Percentiles rank a stretch among this genome's conserved stretches.
Evolutionary conservation across 2,329 filamentous ascomycete genomes (phyloP).

Genomic region (Fusarium poae): DNA sequence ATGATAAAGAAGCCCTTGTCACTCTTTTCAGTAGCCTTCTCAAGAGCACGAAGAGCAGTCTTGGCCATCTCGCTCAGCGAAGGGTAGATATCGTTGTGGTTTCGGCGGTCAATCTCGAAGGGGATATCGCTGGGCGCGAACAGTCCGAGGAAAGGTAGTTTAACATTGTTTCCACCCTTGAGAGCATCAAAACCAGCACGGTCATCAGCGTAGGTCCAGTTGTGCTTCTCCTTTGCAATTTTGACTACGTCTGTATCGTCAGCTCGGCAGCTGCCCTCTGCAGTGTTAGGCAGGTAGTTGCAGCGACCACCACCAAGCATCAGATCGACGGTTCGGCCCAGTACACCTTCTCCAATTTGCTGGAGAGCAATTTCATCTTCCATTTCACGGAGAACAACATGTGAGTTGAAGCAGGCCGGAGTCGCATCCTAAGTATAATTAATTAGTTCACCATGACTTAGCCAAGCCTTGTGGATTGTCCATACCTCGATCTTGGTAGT

Average conservation of each 20-base stretch:
- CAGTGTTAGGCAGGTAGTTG: slow-evolving; percentile 89
- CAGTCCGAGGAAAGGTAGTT: slow-evolving; percentile 87
- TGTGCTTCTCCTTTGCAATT: slow-evolving; percentile 78
- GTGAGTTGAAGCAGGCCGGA: slow-evolving; percentile 92
- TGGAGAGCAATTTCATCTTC: slow-evolving; percentile 94
- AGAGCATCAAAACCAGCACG: slow-evolving; percentile 82
- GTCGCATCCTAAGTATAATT: slow-evolving; percentile 86
- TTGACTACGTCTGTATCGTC: slow-evolving; percentile 83
- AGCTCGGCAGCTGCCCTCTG: slow-evolving; percentile 81
- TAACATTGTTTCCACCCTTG: slow-evolving; percentile 72
- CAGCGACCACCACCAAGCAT: slow-evolving; percentile 94
- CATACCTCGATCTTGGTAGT: slow-evolving; percentile 71
- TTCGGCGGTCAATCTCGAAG: slow-evolving; percentile 90
- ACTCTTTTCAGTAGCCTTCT: slow-evolving; percentile 82
- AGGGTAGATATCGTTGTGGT: slow-evolving; percentile 83
- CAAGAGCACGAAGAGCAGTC: slow-evolving; percentile 83
- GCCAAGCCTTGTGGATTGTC: not conserved
- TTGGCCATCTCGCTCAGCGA: slow-evolving; percentile 91
- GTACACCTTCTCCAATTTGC: slow-evolving; percentile 86
- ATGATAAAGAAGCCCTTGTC: slow-evolving; percentile 98
- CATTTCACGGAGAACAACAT: slow-evolving; percentile 82
- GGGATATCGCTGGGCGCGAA: slow-evolving; percentile 88
- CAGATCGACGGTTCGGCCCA: slow-evolving; percentile 89
- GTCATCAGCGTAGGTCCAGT: slow-evolving; percentile 82
- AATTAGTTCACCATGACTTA: not conserved